Evolutionary conservation across 768 basidiomycete species (phyloP).

Genomic region (Agrocybe pediades): DNA sequence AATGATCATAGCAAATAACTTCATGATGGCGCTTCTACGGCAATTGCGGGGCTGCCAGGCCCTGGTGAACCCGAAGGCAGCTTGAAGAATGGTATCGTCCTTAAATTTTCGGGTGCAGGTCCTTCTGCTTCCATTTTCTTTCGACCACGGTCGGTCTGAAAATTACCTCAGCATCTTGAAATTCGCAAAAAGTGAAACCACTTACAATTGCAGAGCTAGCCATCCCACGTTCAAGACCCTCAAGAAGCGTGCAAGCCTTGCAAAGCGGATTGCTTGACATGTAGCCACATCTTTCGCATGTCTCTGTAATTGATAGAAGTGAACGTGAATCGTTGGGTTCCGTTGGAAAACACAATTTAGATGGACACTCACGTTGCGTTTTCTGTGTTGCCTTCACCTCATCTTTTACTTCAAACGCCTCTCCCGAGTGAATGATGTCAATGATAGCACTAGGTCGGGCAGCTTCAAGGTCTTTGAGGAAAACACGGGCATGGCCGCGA

Average conservation of each 20-base stretch:
- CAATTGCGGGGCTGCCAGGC: constrained; percentile 41
- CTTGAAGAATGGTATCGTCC: constrained; percentile 76
- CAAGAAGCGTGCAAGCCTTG: constrained; percentile 89
- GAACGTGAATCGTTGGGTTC: constrained; percentile 5
- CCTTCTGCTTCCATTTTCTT: constrained; percentile 63
- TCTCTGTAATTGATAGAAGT: too few relatives aligned
- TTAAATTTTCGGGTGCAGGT: constrained; percentile 63
- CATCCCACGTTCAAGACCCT: constrained; percentile 88
- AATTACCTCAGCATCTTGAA: constrained; percentile 10
- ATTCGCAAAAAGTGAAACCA: constrained; percentile 15
- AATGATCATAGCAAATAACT: too few relatives aligned
- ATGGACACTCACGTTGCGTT: constrained; percentile 68
- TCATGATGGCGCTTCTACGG: constrained; percentile 40
- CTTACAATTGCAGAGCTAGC: constrained; percentile 63
- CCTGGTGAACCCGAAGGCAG: constrained; percentile 20
- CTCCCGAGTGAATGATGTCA: constrained; percentile 96
- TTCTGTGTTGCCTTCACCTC: constrained; percentile 86
- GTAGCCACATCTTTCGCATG: constrained; percentile 90
- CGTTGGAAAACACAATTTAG: constrained; percentile 2
- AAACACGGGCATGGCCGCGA: constrained; percentile 91
- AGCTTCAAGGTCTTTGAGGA: constrained; percentile 94
- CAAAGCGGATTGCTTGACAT: constrained; percentile 98
- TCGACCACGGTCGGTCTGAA: constrained; percentile 66
- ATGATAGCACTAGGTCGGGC: constrained; percentile 94
- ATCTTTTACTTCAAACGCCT: constrained; percentile 85